Conservation (phyloP, 495 filamentous ascomycete genomes). For the Endocarpon pusillum region DNA sequence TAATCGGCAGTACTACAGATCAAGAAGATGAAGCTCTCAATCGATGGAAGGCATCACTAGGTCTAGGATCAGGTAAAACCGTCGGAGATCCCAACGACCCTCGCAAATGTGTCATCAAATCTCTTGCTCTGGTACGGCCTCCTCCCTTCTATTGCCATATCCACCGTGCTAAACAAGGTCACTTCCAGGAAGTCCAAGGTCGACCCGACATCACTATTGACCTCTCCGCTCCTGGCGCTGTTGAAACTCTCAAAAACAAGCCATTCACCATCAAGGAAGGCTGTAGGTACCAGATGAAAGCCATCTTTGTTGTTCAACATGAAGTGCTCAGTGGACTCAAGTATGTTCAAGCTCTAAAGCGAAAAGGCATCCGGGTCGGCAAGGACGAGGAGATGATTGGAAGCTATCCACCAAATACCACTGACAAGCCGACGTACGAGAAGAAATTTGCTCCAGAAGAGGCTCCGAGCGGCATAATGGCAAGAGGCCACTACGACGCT, state of each 20-base stretch:
- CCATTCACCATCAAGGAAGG: slow-evolving; percentile 98
- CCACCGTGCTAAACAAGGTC: too few species aligned
- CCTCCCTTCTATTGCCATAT: too few species aligned
- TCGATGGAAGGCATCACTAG: slow-evolving; percentile 92
- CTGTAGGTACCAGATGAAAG: slow-evolving; percentile 79
- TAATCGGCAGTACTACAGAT: slow-evolving; percentile 20
- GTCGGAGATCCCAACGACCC: slow-evolving; percentile 56
- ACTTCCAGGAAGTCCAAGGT: slow-evolving; percentile 58
- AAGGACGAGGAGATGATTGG: slow-evolving; percentile 97
- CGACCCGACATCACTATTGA: slow-evolving; percentile 75
- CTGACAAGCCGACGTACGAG: slow-evolving; percentile 61
- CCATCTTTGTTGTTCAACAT: slow-evolving; percentile 84
- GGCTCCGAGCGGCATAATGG: slow-evolving; percentile 76
- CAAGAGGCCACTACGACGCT: slow-evolving; percentile 72
- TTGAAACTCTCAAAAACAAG: slow-evolving; percentile 58
- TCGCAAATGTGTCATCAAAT: slow-evolving; percentile 74
- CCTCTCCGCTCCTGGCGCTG: slow-evolving; percentile 40
- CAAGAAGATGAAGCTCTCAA: slow-evolving; percentile 79
- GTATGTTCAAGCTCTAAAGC: slow-evolving; percentile 84
- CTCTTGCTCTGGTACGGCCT: slow-evolving; percentile 73
- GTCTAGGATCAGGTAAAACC: slow-evolving; percentile 50
- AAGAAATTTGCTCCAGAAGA: slow-evolving; percentile 84
- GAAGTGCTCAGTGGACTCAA: slow-evolving; percentile 87
- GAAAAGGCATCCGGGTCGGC: slow-evolving; percentile 64
- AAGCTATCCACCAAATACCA: slow-evolving; percentile 78